Evolutionary conservation across 495 filamentous ascomycete genomes (phyloP), one percentile per base, ranked within the genome.

Genomic region (Penicillium paradoxum): DNA sequence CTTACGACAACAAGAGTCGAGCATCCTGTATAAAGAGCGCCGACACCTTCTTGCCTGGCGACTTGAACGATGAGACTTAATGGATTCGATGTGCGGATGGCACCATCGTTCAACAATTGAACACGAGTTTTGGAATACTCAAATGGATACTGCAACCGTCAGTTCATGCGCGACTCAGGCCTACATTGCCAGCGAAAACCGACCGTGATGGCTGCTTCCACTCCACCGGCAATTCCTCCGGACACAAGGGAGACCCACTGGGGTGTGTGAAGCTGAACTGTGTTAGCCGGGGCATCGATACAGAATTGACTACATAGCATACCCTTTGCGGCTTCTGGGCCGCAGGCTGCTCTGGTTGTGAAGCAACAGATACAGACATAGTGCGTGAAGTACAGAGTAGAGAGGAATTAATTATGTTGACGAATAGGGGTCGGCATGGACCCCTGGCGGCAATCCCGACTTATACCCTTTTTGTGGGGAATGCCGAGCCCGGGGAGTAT

Each of bases 111-210:
- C 11, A 76, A 70, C 0, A 86, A 70, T 55, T 86, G 83, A 5
- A 83, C 80, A 17, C 82, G 73, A 0, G 83, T 86, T 66, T 86
- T 86, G 14, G 83, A 80, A 50, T 84, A 85, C 57, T 85, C 83
- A 56, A 86, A 82, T n/a, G 82, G 83, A 59, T 85, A 85, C 73
- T 81, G 45, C 0, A 3, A 29, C 4, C 10, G n/a, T 54, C 7
- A 39, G 24, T 8, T 14, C 1, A 32, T 3, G 25, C 3, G 25
- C 25, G 25, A n/a, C n/a, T n/a, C n/a, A n/a, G n/a, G n/a, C n/a
- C n/a, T n/a, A n/a, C n/a, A n/a, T n/a, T n/a, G n/a, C n/a, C n/a
- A n/a, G n/a, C n/a, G n/a, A 37, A 17, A 5, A 37, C 58, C 40
- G 41, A 78, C 76, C 15, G 80, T 82, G 49, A 71, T 66, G 7